A percentile compares a stretch with the other conserved stretches of the same genome.
Evolutionary conservation across 805 yeast genomes (phyloP).

Genomic region (Metschnikowia aberdeeniae): DNA sequence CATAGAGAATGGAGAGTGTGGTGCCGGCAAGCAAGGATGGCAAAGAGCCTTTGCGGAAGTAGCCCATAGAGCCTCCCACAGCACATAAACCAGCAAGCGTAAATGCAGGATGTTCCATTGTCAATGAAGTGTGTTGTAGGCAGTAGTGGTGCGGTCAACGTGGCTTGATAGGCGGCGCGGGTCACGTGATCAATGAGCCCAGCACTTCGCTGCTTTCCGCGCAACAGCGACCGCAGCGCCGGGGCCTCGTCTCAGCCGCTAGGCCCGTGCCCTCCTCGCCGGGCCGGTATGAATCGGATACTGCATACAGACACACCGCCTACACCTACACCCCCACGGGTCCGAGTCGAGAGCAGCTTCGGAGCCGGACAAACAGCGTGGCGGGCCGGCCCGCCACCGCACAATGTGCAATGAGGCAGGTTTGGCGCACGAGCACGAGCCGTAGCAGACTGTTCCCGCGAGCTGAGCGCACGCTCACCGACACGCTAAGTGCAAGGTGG

Average conservation of each 20-base stretch:
- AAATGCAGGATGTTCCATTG: constrained; percentile 73
- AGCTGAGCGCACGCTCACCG: constrained; percentile 17
- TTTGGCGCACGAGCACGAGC: background rate
- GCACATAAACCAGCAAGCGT: constrained; percentile 67
- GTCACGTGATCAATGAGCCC: constrained; percentile 1
- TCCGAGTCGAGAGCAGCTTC: too few relatives aligned
- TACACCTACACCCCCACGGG: too few relatives aligned
- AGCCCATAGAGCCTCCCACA: constrained; percentile 71
- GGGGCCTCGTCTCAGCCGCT: background rate
- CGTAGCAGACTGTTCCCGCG: constrained; percentile 3
- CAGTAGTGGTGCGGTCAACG: background rate
- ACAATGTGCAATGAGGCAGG: too few relatives aligned
- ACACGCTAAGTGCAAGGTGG: constrained; percentile 10
- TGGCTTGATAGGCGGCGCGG: background rate
- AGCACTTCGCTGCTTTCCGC: background rate
- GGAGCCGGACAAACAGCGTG: too few relatives aligned
- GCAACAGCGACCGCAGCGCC: background rate
- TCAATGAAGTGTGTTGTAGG: background rate
- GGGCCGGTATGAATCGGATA: too few relatives aligned
- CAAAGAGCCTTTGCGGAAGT: constrained; percentile 59
- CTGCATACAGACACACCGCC: too few relatives aligned
- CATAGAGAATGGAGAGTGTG: constrained; percentile 54
- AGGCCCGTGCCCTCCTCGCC: too few relatives aligned
- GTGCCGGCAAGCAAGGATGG: constrained; percentile 82
- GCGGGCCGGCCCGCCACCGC: too few relatives aligned